phyloP scores from a whole-genome alignment of 2,329 filamentous ascomycete species.

The Fusarium sp. region DNA sequence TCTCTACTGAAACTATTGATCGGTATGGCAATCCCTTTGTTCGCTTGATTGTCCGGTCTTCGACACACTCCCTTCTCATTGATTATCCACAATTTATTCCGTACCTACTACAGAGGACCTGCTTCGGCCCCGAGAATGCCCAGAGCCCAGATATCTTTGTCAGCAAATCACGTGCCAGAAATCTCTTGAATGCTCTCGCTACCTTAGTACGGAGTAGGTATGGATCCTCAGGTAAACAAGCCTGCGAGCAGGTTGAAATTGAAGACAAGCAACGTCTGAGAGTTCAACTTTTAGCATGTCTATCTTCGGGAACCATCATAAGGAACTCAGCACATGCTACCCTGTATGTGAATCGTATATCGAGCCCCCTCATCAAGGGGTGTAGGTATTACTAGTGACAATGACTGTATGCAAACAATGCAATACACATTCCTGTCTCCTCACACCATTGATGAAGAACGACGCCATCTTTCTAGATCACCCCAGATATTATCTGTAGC shows the following conservation, averaged over 20 bases:
- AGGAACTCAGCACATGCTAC: not conserved
- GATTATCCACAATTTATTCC: slow-evolving; percentile 30
- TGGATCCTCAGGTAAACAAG: not conserved
- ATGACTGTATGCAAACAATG: not conserved
- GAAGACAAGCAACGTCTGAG: not conserved
- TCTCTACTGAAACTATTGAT: not conserved
- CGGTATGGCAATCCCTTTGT: not conserved
- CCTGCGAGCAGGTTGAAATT: too few relatives aligned
- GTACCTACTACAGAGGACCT: slow-evolving; percentile 25
- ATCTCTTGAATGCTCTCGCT: not conserved
- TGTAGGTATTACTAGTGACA: not conserved
- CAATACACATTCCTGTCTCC: not conserved
- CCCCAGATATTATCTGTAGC: slow-evolving; percentile 15
- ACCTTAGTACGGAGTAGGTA: too few relatives aligned
- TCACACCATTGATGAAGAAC: not conserved
- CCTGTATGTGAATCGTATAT: not conserved
- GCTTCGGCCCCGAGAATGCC: slow-evolving; percentile 17
- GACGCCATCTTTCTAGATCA: slow-evolving; percentile 9
- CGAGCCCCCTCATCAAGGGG: not conserved
- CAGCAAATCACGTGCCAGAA: slow-evolving; percentile 26
- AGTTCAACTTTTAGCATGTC: not conserved
- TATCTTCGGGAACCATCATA: not conserved
- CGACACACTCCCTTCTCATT: slow-evolving; percentile 10
- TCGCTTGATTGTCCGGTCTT: not conserved
- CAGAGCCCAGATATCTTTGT: slow-evolving; percentile 9